Evolutionary conservation across 1,284 basidiomycete species (phyloP).

Genomic region (Cutaneotrichosporon sp.): DNA sequence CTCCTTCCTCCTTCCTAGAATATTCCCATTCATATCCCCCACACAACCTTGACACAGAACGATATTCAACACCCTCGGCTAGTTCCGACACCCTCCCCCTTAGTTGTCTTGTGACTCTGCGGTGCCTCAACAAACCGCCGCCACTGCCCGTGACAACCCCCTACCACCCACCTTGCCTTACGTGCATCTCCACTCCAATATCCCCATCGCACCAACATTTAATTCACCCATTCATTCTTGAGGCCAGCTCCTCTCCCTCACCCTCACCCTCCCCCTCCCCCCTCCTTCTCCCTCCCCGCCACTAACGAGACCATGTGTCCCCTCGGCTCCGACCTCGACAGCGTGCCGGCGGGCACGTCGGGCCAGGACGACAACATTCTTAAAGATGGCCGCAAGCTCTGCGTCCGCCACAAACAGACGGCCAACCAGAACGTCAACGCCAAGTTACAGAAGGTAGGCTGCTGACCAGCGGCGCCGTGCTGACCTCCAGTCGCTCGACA

Average conservation of each 20-base stretch:
- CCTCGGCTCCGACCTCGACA: neutral
- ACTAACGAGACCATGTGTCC: neutral
- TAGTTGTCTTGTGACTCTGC: neutral
- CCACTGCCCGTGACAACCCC: neutral
- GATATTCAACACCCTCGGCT: neutral
- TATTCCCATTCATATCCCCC: neutral
- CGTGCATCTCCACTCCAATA: neutral
- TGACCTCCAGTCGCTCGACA: constrained; percentile 77
- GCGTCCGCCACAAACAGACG: constrained; percentile 80
- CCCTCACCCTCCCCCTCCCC: neutral
- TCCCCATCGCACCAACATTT: neutral
- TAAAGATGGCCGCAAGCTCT: constrained; percentile 48
- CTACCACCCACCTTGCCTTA: neutral
- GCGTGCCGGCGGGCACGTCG: neutral
- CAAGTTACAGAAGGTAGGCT: constrained; percentile 83
- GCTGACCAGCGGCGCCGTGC: neutral
- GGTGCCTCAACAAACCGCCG: neutral
- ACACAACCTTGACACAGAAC: too few relatives aligned
- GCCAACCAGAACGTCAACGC: constrained; percentile 92
- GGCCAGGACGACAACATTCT: neutral
- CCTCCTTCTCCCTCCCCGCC: neutral
- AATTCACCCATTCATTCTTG: constrained; percentile 1
- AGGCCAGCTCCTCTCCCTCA: neutral
- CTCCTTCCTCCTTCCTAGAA: neutral
- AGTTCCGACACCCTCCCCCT: neutral